Conservation (phyloP, 1,284 basidiomycete species). For the Inonotus hispidus region DNA sequence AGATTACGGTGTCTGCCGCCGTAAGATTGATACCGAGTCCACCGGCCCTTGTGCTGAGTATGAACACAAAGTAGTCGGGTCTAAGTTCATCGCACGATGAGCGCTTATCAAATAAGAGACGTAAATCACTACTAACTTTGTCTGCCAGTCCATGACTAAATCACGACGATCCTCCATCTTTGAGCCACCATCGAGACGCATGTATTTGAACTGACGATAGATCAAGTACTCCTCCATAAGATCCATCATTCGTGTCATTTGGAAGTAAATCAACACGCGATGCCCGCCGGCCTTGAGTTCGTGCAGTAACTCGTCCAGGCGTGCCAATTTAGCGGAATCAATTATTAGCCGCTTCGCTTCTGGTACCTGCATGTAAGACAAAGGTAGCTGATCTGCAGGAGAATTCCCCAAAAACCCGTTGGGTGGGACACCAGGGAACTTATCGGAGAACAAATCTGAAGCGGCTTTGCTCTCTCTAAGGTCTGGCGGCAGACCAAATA, state of each 20-base stretch:
- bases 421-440: slow-evolving; percentile 60
- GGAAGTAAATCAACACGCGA: slow-evolving; percentile 96
- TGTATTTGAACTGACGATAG: slow-evolving; percentile 96
- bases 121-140: slow-evolving; percentile 53
- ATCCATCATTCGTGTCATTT: slow-evolving; percentile 99
- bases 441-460: slow-evolving; percentile 43
- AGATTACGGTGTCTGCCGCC: slow-evolving; percentile 96
- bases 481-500: slow-evolving; percentile 82
- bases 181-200: slow-evolving; percentile 92
- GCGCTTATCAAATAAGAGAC: not conserved
- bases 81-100: slow-evolving; percentile 35
- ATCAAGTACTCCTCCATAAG: slow-evolving; percentile 99
- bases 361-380: slow-evolving; percentile 87
- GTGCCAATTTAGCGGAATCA: slow-evolving; percentile 94
- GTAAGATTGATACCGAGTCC: slow-evolving; percentile 98
- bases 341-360: slow-evolving; percentile 95
- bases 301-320: slow-evolving; percentile 83
- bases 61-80: slow-evolving; percentile 92
- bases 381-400: slow-evolving; percentile 71
- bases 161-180: slow-evolving; percentile 96
- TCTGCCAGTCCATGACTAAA: slow-evolving; percentile 99
- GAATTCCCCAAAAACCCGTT: slow-evolving; percentile 70
- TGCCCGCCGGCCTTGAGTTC: slow-evolving; percentile 94
- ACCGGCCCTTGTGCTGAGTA: slow-evolving; percentile 94
- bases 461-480: slow-evolving; percentile 60